Evolutionary conservation across 352 stramenopile species (phyloP), one percentile per base, ranked within the genome.

Genomic region (Albugo candida): DNA sequence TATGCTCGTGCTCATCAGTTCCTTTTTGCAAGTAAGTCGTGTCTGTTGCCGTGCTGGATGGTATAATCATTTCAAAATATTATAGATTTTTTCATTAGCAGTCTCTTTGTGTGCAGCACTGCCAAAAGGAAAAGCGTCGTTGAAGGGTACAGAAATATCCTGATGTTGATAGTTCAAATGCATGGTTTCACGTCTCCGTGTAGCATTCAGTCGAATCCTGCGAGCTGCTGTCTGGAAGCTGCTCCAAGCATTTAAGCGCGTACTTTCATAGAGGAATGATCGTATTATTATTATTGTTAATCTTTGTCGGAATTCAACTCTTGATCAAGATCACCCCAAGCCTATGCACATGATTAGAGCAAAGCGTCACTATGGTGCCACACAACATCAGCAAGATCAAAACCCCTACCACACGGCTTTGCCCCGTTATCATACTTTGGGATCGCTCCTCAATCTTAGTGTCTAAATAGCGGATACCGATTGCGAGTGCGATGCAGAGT

Each of bases 1-100:
- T 56, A 56, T 88, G 20, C 66, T 85, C 16, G 76, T 88, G n/a
- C 66, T 88, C 40, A 54, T 80, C 54, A 88, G 72, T 56, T 82
- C 76, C 0, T 58, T 82, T 13, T 53, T 65, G 13, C 64, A 74
- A 58, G 56, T 70, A 45, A 13, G 43, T n/a, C 53, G 36, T 18
- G n/a, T 27, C 14, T 39, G 10, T 40, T 2, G 36, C n/a, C 38
- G 2, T 43, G 16, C 16, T n/a, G 18, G 41, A 43, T 24, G 17
- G 8, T 43, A 43, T 24, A 24, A 24, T 43, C 38, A 43, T 24
- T 8, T 43, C 8, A 8, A 10, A 10, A 24, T 24, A 43, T 8
- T 19, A 54, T 56, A 85, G 59, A 54, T 85, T 11, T 55, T 78
- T 43, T 83, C 73, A 19, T 45, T 85, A 18, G 58, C 53, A 11